Evolutionary conservation across 31 red algal species (phyloP), one percentile per base, ranked within the genome.

Genomic region (Asparagopsis taxiformis): DNA sequence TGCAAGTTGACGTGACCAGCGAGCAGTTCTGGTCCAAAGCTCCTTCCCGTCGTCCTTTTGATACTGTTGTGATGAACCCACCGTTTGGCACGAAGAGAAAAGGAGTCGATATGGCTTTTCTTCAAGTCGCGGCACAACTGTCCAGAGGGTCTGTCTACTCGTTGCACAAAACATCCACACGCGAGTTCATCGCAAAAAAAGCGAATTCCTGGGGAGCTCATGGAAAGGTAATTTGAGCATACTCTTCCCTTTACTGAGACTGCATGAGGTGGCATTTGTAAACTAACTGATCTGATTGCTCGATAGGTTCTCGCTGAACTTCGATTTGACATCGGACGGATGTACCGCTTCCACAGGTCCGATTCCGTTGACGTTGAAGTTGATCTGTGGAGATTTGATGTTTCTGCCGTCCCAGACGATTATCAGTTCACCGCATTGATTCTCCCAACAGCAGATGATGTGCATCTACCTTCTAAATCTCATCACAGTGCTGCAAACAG

Each of bases 21-120:
- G 55, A 37, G n/a, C 23, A 23, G 60, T 52, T 82, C 22, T 20
- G 33, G 65, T 32, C 62, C 24, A 21, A 11, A 22, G 56, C 49
- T 31, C 10, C 59, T 29, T 10, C 32, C 7, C 29, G 33, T 13
- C 10, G 9, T 22, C 21, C 65, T 8, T 55, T 90, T 46, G 94
- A 98, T 65, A 72, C 66, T 3, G 90, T 92, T 46, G 51, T 98
- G 46, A 77, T 90, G 70, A 98, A 98, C 48, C 90, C 94, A 23
- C 94, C 94, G 55, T 98, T 98, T 84, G 94, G 94, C n/a, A 98
- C 94, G 39, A 81, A 86, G 48, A 62, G 59, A 13, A 63, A 52
- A 19, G 83, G 84, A 54, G 66, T 79, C 11, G 94, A 98, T 49
- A 25, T 92, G 24, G 70, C 61, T 9, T 98, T 98, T 67, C 50